Percentiles rank a stretch among this genome's conserved stretches.
Evolutionary conservation across 1,284 basidiomycete species (phyloP).

Genomic region (Papiliotrema laurentii): DNA sequence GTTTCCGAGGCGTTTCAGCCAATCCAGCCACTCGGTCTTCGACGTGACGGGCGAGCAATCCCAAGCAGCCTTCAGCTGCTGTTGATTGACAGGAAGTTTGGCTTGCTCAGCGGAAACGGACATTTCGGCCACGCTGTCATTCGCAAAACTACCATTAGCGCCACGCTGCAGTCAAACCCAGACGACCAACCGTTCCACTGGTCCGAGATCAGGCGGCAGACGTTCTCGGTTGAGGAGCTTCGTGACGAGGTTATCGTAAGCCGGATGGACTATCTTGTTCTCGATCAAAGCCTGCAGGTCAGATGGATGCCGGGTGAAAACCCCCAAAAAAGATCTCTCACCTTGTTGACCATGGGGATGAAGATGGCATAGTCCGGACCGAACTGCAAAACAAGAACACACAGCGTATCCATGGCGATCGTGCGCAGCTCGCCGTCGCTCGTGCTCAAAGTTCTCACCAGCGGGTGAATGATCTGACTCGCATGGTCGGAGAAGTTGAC

Average conservation of each 20-base stretch:
- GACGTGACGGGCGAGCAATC: slow-evolving; percentile 76
- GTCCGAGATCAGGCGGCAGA: slow-evolving; percentile 61
- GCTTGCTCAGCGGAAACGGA: slow-evolving; percentile 60
- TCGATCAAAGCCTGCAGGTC: slow-evolving; percentile 64
- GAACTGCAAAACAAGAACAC: slow-evolving; percentile 85
- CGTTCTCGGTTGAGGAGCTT: slow-evolving; percentile 90
- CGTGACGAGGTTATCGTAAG: slow-evolving; percentile 82
- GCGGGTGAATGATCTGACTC: slow-evolving; percentile 92
- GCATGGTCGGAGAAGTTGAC: slow-evolving; percentile 99
- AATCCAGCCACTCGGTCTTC: slow-evolving; percentile 90
- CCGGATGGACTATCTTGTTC: slow-evolving; percentile 74
- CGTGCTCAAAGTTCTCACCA: slow-evolving; percentile 80
- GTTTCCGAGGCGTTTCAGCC: slow-evolving; percentile 89
- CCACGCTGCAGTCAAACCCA: not conserved
- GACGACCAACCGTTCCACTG: slow-evolving; percentile 46
- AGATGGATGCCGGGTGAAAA: too few relatives aligned
- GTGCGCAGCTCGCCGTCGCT: slow-evolving; percentile 73
- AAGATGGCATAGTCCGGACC: slow-evolving; percentile 97
- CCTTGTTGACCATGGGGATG: slow-evolving; percentile 94
- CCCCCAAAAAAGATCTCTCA: too few relatives aligned
- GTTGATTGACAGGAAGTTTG: slow-evolving; percentile 94
- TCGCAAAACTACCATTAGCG: slow-evolving; percentile 22
- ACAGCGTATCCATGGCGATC: slow-evolving; percentile 90
- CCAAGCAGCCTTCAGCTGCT: slow-evolving; percentile 96
- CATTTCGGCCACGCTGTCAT: slow-evolving; percentile 28